A percentile compares a stretch with the other conserved stretches of the same genome.
Evolutionary conservation across 2,329 filamentous ascomycete species (phyloP).

Genomic region (Aspergillus pseudoterreus): DNA sequence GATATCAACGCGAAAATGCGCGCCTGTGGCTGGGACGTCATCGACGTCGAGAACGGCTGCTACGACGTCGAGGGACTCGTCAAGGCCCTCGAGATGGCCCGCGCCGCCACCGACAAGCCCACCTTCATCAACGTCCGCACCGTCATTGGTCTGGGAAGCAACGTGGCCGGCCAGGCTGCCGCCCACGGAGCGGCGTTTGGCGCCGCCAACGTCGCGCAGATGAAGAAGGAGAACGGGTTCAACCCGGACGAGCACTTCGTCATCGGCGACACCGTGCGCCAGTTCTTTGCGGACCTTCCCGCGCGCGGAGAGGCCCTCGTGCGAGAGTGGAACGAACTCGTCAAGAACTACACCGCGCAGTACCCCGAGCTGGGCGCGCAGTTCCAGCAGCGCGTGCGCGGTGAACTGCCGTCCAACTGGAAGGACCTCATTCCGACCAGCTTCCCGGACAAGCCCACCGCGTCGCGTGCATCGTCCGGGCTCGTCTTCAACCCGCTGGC

Average conservation of each 20-base stretch:
- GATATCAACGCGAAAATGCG: constrained; percentile 58
- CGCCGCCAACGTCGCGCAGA: constrained; percentile 50
- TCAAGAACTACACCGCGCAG: constrained; percentile 41
- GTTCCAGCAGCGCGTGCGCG: constrained; percentile 47
- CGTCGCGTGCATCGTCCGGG: constrained; percentile 48
- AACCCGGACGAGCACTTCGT: constrained; percentile 48
- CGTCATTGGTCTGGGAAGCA: constrained; percentile 53
- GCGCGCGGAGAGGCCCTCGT: constrained; percentile 46
- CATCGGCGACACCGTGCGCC: constrained; percentile 40
- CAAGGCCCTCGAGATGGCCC: constrained; percentile 45
- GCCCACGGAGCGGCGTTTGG: constrained; percentile 59
- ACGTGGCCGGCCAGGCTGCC: constrained; percentile 43
- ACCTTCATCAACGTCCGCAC: constrained; percentile 58
- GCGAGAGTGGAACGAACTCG: constrained; percentile 46
- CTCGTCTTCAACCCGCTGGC: constrained; percentile 53
- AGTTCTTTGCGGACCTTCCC: constrained; percentile 52
- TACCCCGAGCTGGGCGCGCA: constrained; percentile 49
- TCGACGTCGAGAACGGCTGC: constrained; percentile 53
- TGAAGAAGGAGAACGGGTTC: constrained; percentile 52
- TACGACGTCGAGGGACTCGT: constrained; percentile 50
- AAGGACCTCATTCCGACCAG: constrained; percentile 46
- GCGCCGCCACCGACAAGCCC: constrained; percentile 46
- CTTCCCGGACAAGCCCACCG: constrained; percentile 49
- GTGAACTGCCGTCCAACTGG: constrained; percentile 50
- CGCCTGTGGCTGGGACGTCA: constrained; percentile 54